Conservation (phyloP, 108 stramenopile species). For the Stephanodiscus minutulus region DNA sequence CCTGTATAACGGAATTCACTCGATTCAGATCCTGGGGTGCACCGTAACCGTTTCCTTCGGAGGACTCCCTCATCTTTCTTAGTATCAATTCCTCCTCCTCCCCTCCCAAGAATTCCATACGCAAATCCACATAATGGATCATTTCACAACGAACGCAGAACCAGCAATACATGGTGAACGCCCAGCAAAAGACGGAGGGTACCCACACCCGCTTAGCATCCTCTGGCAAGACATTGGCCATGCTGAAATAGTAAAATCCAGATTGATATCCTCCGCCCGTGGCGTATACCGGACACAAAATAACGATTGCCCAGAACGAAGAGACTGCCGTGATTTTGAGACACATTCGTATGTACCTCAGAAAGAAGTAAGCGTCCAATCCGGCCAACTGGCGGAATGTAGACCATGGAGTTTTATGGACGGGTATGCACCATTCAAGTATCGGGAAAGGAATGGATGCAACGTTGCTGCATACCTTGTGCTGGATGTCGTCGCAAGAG, state of each 20-base stretch:
- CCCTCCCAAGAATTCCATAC: slow-evolving; percentile 71
- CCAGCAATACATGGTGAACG: slow-evolving; percentile 78
- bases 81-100: slow-evolving; percentile 48
- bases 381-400: slow-evolving; percentile 61
- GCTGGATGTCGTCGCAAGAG: not conserved
- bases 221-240: slow-evolving; percentile 71
- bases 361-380: slow-evolving; percentile 92
- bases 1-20: not conserved
- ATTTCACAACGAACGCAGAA: slow-evolving; percentile 88
- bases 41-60: slow-evolving; percentile 16
- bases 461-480: slow-evolving; percentile 1
- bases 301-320: slow-evolving; percentile 74
- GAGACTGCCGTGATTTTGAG: slow-evolving; percentile 78
- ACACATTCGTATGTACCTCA: slow-evolving; percentile 87
- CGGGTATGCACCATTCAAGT: slow-evolving; percentile 39
- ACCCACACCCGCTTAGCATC: slow-evolving; percentile 81
- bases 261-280: slow-evolving; percentile 63
- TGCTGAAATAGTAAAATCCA: slow-evolving; percentile 86
- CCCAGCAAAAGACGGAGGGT: slow-evolving; percentile 83
- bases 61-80: not conserved
- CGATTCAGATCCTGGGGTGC: slow-evolving; percentile 19
- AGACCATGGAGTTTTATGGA: slow-evolving; percentile 43
- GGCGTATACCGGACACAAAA: slow-evolving; percentile 75
- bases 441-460: slow-evolving; percentile 5
- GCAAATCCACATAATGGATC: slow-evolving; percentile 83